Conservation (phyloP, 805 yeast genomes). For the Saccharomycopsis sp. region DNA sequence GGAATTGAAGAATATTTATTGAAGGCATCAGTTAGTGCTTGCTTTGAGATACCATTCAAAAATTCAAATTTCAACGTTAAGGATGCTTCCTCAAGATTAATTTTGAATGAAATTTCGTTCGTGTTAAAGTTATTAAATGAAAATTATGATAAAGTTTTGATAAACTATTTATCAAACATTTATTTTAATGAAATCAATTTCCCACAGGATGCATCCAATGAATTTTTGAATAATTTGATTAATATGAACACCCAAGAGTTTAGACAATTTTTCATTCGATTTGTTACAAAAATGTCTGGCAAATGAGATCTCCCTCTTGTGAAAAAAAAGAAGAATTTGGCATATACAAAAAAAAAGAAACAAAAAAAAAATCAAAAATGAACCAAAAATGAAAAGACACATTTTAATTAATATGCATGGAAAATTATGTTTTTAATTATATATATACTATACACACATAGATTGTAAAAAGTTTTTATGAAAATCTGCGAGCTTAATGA, state of each 20-base stretch:
- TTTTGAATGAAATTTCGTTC: constrained; percentile 68
- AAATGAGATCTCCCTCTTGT: too few species aligned
- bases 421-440: neutral
- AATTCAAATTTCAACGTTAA: constrained; percentile 55
- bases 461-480: too few species aligned
- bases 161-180: constrained; percentile 44
- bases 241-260: constrained; percentile 54
- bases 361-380: neutral
- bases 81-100: constrained; percentile 73
- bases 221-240: constrained; percentile 54
- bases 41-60: constrained; percentile 77
- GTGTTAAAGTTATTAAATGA: constrained; percentile 58
- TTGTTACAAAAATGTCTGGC: constrained; percentile 33
- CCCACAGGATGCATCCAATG: constrained; percentile 51
- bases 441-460: neutral
- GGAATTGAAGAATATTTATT: constrained; percentile 68
- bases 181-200: constrained; percentile 49
- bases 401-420: too few species aligned
- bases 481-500: neutral
- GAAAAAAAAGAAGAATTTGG: too few species aligned
- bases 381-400: too few species aligned
- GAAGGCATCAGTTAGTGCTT: constrained; percentile 56
- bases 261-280: constrained; percentile 57
- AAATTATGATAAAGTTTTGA: constrained; percentile 40
- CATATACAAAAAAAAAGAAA: too few species aligned